Conservation (phyloP, 306 rosid genomes). For the Vigna mungo region DNA sequence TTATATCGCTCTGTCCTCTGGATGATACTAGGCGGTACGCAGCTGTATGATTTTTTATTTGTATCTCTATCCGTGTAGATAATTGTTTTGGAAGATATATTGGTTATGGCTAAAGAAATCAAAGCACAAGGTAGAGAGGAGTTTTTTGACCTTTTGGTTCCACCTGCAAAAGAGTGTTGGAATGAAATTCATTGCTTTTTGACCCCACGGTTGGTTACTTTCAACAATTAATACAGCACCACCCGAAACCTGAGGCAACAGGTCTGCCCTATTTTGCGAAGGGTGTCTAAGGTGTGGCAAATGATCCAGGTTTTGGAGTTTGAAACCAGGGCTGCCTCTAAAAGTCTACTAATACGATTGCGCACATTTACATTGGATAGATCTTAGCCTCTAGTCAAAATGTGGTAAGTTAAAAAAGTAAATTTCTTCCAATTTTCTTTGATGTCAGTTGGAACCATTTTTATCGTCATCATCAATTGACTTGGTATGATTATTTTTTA, state of each 20-base stretch:
- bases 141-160: conserved; percentile 74
- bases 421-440: background rate
- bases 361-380: background rate
- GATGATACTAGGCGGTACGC: background rate
- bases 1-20: background rate
- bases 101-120: conserved; percentile 58
- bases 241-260: conserved; percentile 64
- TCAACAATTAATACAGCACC: conserved; percentile 52
- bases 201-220: conserved; percentile 24
- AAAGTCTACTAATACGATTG: background rate
- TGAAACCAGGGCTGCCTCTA: conserved; percentile 13
- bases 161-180: conserved; percentile 6
- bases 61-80: conserved; percentile 54
- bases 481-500: background rate
- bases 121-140: conserved; percentile 34
- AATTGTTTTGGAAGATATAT: conserved; percentile 66
- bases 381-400: background rate
- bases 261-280: conserved; percentile 70
- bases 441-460: conserved; percentile 9
- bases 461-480: background rate
- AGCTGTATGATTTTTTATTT: background rate
- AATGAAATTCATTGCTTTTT: conserved; percentile 5
- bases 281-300: conserved; percentile 69
- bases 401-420: background rate
- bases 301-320: conserved; percentile 25